Evolutionary conservation across 2,329 filamentous ascomycete genomes (phyloP), one percentile per base, ranked within the genome.

Genomic region (Beauveria asiatica): DNA sequence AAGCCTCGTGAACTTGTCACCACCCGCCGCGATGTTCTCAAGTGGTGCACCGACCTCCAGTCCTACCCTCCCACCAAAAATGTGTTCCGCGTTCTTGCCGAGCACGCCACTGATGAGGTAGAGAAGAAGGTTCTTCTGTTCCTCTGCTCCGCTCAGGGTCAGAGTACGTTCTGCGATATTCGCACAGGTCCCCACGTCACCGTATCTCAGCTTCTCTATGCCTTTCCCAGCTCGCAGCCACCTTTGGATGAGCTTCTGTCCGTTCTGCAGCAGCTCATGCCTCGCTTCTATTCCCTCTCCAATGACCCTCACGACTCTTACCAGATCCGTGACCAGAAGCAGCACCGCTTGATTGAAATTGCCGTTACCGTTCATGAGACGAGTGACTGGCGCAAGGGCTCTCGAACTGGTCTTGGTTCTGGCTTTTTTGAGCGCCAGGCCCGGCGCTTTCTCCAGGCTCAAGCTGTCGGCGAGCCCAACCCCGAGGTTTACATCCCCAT

Each of bases 251-350:
- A 86, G 62, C 80, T 99, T 11, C 81, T 97, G 41, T 89, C 89
- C 2, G 83, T 88, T 48, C 83, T 97, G 57, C 89, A 89, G 67
- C 89, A 90, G 53, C 82, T 97, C 56, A 97, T 97, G 93, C 94
- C 94, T 3, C 89, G 94, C 62, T 99, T 99, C 79, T 99, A 99
- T 78, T 97, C 93, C 4, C 85, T 99, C 16, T 97, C 92, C 58
- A 97, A 96, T 72, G 94, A 99, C 69, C 94, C 94, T 0, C 90
- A 94, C 64, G 85, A 95, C 66, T 82, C 81, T 8, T 89, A 83
- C 63, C 82, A 83, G 63, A 82, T 86, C 23, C 83, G 85, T 63
- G 88, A 88, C 64, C 83, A 84, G 44, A 83, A 88, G 64, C 82
- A 83, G 65, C 88, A 89, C 64, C 89, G 92, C 33, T 77, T 97